These are phyloP conservation scores for Coemansia sp. DNA, from an alignment of 371 early-diverging fungal species.

Conservation along the genomic window DNA sequence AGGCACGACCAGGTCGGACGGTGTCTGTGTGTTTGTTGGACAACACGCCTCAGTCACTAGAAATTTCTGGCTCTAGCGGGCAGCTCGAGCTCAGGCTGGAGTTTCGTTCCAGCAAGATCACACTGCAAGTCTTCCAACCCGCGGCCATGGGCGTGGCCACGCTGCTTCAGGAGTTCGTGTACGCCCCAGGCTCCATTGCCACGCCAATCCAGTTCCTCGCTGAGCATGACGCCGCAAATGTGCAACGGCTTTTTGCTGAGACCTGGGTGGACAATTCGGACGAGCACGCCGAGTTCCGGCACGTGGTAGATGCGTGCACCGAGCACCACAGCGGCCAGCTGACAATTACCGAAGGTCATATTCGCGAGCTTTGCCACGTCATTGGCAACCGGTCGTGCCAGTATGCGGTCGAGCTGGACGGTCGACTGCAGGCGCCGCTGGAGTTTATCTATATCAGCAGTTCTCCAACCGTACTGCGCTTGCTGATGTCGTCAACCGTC, in stretches of 20 bases:
- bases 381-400: conserved; percentile 85
- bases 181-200: neutral
- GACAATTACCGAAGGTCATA: conserved; percentile 7
- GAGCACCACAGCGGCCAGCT: neutral
- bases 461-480: neutral
- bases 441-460: conserved; percentile 59
- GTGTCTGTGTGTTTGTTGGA: neutral
- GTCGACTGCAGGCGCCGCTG: conserved; percentile 69
- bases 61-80: neutral
- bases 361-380: conserved; percentile 75
- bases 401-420: conserved; percentile 46
- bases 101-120: neutral
- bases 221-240: neutral
- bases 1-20: neutral
- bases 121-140: neutral
- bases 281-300: neutral
- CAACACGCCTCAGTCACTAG: neutral
- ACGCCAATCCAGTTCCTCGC: neutral
- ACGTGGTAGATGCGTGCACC: neutral
- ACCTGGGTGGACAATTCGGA: neutral
- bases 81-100: neutral
- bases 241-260: neutral
- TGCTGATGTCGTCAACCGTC: conserved; percentile 48
- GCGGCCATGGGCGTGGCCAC: neutral
- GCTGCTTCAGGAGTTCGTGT: neutral